Evolutionary conservation across 176 grass and related monocot species (phyloP), one percentile per base, ranked within the genome.

Genomic region (Paspalum vaginatum): DNA sequence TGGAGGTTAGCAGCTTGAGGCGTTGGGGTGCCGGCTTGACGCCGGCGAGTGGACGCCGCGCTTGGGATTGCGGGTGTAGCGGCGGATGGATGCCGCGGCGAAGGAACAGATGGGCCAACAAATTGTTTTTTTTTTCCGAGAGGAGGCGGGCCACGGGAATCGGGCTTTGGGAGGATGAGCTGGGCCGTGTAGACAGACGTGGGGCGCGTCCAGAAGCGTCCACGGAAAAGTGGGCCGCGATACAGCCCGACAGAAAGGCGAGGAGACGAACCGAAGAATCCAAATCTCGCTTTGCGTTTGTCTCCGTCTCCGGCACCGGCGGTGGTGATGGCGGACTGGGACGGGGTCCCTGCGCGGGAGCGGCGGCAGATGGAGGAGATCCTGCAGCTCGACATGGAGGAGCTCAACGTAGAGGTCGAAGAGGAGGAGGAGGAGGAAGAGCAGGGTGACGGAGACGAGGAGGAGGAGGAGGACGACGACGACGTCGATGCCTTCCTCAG

Each of bases 341-440:
- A 85, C 48, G 57, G 83, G 79, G 50, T 95, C 73, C 87, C 85
- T 57, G 83, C 83, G 89, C 79, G 83, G 60, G 94, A 97, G 81
- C 83, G 82, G 81, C 88, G 71, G 67, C 88, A 84, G 78, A 97
- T 94, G 89, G 92, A 91, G 84, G 90, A 91, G 88, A 95, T 95
- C 80, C 76, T 88, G 53, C 77, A 95, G 85, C 89, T 94, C 45
- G 95, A 97, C 60, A 81, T 83, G 91, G 95, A 92, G 84, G 95
- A 98, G 88, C 88, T 95, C 52, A 87, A 84, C 62, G 79, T 93
- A 61, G 92, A 93, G 72, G 63, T 87, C 77, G 86, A 91, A 43
- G 86, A 43, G 0, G 50, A 39, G 4, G 61, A 48, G 6, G 85
- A 63, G 9, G 85, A 49, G 7, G 27, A 39, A 4, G 43, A 46